Evolutionary conservation across 495 filamentous ascomycete genomes (phyloP).

Genomic region (Arthonia radiata): DNA sequence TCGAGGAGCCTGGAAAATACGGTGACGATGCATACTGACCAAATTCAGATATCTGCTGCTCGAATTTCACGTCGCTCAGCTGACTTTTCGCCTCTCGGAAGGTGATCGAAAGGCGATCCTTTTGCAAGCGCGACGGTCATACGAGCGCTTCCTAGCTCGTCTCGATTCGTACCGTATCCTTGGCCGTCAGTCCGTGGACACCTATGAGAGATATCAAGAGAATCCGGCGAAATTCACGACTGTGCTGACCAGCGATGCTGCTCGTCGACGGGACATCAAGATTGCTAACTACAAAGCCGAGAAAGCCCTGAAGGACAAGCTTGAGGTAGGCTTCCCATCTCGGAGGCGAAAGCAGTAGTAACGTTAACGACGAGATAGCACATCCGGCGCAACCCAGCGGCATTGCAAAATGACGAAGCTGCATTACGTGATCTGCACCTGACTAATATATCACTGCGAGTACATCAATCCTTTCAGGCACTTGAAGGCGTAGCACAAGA

Average conservation of each 20-base stretch:
- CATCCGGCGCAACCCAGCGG: constrained; percentile 30
- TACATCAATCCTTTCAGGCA: constrained; percentile 60
- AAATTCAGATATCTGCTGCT: constrained; percentile 37
- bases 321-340: constrained; percentile 29
- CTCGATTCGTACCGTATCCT: constrained; percentile 62
- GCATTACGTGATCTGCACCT: constrained; percentile 54
- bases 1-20: constrained; percentile 13
- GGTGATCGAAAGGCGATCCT: constrained; percentile 38
- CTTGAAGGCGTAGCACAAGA: constrained; percentile 70
- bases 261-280: constrained; percentile 51
- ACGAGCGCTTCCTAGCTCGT: constrained; percentile 51
- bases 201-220: constrained; percentile 46
- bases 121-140: constrained; percentile 32
- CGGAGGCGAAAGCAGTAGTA: constrained; percentile 9
- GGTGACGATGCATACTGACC: constrained; percentile 1
- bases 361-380: constrained; percentile 20
- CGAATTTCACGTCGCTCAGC: constrained; percentile 41
- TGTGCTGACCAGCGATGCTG: constrained; percentile 41
- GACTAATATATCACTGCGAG: constrained; percentile 41
- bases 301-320: constrained; percentile 60
- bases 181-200: constrained; percentile 34
- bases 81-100: constrained; percentile 29
- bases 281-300: constrained; percentile 68
- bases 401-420: constrained; percentile 48
- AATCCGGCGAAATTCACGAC: constrained; percentile 41